phyloP scores from a whole-genome alignment of 2,329 filamentous ascomycete species.

The Diaporthe citri region DNA sequence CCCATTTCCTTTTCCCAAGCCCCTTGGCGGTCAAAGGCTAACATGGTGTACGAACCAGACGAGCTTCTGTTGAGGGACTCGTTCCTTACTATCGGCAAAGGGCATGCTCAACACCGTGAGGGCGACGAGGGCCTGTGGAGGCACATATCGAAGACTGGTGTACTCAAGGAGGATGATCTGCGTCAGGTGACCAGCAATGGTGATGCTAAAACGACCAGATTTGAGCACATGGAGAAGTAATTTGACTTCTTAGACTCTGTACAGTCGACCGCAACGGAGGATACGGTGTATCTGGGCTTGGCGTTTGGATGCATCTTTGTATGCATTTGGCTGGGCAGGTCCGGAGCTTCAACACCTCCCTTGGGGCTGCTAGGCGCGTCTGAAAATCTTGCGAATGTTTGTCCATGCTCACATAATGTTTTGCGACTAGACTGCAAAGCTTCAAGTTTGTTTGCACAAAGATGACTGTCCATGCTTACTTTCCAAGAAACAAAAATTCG shows the following conservation, averaged over 20 bases:
- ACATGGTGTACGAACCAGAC: neutral
- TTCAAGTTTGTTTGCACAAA: neutral
- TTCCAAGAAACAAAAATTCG: neutral
- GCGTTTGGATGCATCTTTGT: too few species aligned
- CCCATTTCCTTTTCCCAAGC: too few species aligned
- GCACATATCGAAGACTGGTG: slow-evolving; percentile 54
- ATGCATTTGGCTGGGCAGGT: fast-evolving
- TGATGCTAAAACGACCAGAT: slow-evolving; percentile 5
- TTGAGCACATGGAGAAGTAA: slow-evolving; percentile 10
- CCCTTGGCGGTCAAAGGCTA: neutral
- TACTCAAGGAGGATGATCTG: slow-evolving; percentile 44
- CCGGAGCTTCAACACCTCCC: neutral
- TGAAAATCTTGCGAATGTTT: neutral
- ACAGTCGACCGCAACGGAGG: too few species aligned
- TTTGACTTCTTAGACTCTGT: neutral
- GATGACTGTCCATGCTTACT: neutral
- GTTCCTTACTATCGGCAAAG: slow-evolving; percentile 62
- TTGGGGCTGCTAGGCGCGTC: neutral
- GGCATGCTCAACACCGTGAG: slow-evolving; percentile 62
- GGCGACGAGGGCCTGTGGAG: slow-evolving; percentile 63
- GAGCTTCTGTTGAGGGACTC: slow-evolving; percentile 66
- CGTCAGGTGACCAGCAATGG: slow-evolving; percentile 31
- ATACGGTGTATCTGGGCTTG: neutral
- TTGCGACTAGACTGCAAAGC: neutral
- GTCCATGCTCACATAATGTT: neutral